Base-by-base conservation (phyloP, 148 eudicot genomes). In the Nyssa sinensis region DNA sequence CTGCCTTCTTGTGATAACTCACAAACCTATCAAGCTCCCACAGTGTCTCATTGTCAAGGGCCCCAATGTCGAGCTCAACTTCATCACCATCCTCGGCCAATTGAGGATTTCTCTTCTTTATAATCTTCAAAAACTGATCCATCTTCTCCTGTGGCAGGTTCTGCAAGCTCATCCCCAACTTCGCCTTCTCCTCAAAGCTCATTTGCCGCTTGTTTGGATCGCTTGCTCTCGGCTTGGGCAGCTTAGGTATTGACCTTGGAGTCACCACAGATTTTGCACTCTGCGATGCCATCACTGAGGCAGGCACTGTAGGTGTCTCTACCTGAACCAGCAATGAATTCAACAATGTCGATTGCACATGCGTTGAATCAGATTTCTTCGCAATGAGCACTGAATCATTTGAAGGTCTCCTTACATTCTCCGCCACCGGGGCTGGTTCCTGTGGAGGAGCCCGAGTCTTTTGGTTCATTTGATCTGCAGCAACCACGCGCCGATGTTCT, bases 21-120 rank as follows among this genome's bases (percentile, higher is more conserved):
- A 68, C 77, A 64, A 76, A 76, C 21, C 61, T 72, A 29, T 76
- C 77, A 32, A 81, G 67, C 35, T 76, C 80, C 83, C 77, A 81
- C 65, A 81, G 37, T 0, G 80, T 81, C 23, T 81, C 83, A 11
- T 53, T 63, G 31, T 76, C 83, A 37, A 76, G 65, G 4, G 51
- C 24, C 7, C 71, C 81, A 66, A 81, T 14, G 59, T 81, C 84
- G 8, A 81, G 53, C 76, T 78, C 84, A 24, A 77, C 28, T 69
- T 78, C 84, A 35, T 71, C 70, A 1, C 80, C 83, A 1, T n/a
- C 51, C 21, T 32, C 66, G 10, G 12, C 37, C 69, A 72, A 37
- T 1, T 33, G 49, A 1, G 64, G 16, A 53, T 32, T 72, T 51
- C 75, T 66, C 71, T 35, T 77, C 11, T 41, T 51, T 37, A 77